These are phyloP conservation scores for Phycomyces blakesleeanus DNA, from an alignment of 192 early-diverging fungal genomes.

Conservation along the genomic window DNA sequence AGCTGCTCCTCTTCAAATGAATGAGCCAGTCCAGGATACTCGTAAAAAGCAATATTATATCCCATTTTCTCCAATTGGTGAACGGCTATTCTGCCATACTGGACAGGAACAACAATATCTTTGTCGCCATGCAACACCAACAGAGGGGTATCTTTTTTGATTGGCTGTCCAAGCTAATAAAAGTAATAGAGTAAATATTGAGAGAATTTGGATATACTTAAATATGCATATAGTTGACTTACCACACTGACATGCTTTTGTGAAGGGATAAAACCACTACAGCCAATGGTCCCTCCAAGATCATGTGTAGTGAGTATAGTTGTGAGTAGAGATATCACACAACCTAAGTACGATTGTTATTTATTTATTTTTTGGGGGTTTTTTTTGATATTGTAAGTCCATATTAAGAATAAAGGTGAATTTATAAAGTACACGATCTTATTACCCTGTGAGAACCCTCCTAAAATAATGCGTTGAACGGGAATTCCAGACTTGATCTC, in stretches of 20 bases:
- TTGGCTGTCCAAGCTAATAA: slow-evolving; percentile 44
- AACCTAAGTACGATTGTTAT: background rate
- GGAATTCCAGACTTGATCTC: slow-evolving; percentile 80
- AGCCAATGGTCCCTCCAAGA: slow-evolving; percentile 62
- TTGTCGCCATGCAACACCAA: slow-evolving; percentile 80
- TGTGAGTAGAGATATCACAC: slow-evolving; percentile 67
- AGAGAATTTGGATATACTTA: too few species aligned
- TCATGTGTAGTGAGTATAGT: slow-evolving; percentile 63
- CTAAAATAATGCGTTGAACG: slow-evolving; percentile 81
- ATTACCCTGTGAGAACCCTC: slow-evolving; percentile 88
- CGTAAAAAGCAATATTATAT: slow-evolving; percentile 68
- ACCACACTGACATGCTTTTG: slow-evolving; percentile 41
- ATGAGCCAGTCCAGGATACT: slow-evolving; percentile 78
- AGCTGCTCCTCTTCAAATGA: slow-evolving; percentile 28
- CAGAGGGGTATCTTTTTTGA: slow-evolving; percentile 67
- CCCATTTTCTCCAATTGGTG: slow-evolving; percentile 56
- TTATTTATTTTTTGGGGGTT: too few species aligned
- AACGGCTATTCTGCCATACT: slow-evolving; percentile 65
- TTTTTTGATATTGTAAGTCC: too few species aligned
- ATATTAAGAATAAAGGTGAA: background rate
- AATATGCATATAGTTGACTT: too few species aligned
- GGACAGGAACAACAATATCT: slow-evolving; percentile 68
- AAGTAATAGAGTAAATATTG: background rate
- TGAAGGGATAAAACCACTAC: slow-evolving; percentile 81
- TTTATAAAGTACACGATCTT: too few species aligned